Evolutionary conservation across 768 basidiomycete genomes (phyloP).

Genomic region (Clitopilus hobsonii): DNA sequence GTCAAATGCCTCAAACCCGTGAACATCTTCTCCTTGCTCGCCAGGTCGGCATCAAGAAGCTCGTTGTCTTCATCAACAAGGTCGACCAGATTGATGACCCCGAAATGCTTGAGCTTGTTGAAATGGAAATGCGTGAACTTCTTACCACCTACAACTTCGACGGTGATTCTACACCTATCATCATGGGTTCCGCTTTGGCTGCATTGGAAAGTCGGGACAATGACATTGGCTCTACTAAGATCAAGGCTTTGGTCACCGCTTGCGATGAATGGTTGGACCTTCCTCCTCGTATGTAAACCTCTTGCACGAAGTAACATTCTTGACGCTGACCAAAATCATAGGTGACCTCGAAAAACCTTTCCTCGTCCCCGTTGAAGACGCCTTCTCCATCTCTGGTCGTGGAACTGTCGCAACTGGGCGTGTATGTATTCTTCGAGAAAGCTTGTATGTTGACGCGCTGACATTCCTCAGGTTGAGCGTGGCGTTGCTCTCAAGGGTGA

Average conservation of each 20-base stretch:
- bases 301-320: background rate
- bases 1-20: constrained; percentile 99
- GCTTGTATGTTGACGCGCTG: constrained; percentile 1
- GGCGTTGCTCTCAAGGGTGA: constrained; percentile 86
- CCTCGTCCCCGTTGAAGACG: constrained; percentile 93
- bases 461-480: constrained; percentile 68
- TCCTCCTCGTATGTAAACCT: constrained; percentile 65
- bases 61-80: constrained; percentile 99
- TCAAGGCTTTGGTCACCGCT: constrained; percentile 75
- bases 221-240: constrained; percentile 75
- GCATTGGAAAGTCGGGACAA: constrained; percentile 85
- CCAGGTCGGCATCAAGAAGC: constrained; percentile 95
- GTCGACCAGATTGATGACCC: constrained; percentile 94
- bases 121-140: constrained; percentile 99
- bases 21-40: constrained; percentile 97
- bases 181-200: constrained; percentile 95
- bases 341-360: constrained; percentile 98
- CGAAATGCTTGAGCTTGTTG: constrained; percentile 98
- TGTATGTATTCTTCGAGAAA: constrained; percentile 37
- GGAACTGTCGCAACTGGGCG: constrained; percentile 97
- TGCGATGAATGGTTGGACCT: constrained; percentile 96
- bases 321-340: constrained; percentile 21
- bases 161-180: constrained; percentile 95
- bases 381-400: constrained; percentile 97
- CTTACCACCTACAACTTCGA: constrained; percentile 91